Evolutionary conservation across 2,329 filamentous ascomycete genomes (phyloP), one percentile per base, ranked within the genome.

Genomic region (Hypoxylon sp.): DNA sequence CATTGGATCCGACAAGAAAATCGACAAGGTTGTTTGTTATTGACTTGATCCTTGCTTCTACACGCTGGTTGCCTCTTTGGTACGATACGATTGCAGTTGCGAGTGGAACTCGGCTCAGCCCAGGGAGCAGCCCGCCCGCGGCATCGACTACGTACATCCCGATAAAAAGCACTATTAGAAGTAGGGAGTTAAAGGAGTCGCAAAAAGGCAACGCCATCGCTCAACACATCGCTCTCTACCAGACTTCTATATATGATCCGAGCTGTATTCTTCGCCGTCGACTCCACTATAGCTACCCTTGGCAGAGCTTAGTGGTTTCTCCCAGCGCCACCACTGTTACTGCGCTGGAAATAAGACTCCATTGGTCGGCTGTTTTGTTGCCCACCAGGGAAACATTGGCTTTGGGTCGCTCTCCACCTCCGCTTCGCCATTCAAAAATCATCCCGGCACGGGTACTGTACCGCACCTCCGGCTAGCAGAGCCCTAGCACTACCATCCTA

Each of bases 351-450:
- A 45, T 17, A 45, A 17, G 19, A 58, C 45, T 48, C 67, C n/a
- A 70, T 70, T 70, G 67, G 67, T 60, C 52, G 67, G 67, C 63
- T 67, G 67, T 69, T 69, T 67, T 63, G 59, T 50, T n/a, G 57
- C 41, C 52, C 52, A 34, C 60, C 60, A 69, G 64, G 67, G 52
- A 70, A 70, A 60, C 65, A 60, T 60, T 68, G 61, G 60, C 60
- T 67, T 68, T 68, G 64, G 68, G 50, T 63, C 68, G 4, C 63
- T 72, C 71, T 69, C 73, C 69, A 74, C 73, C 67, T 75, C 73
- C 72, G 72, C 72, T 69, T 75, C 69, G 61, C 65, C 68, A 67
- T 67, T 65, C 57, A 69, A 52, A 60, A 63, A 70, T 65, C 65
- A 68, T 68, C 65, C 68, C 65, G 68, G 65, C 67, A 65, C 65